A percentile compares a stretch with the other conserved stretches of the same genome.
phyloP scores from a whole-genome alignment of 495 filamentous ascomycete species.

The Xylaria scruposa region DNA sequence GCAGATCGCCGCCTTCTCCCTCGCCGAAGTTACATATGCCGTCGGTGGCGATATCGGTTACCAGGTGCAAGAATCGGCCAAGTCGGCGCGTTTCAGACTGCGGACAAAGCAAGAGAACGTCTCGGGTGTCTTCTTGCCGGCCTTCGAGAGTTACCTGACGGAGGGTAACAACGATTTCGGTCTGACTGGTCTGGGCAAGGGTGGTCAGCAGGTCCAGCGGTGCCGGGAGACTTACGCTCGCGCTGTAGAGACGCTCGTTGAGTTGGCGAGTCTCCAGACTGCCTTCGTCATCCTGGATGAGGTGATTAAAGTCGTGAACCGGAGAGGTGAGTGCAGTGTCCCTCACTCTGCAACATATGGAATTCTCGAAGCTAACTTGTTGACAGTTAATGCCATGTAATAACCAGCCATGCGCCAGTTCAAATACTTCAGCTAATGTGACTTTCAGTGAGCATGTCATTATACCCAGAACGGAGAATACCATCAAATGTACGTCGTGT shows the following conservation, averaged over 20 bases:
- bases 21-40: constrained; percentile 97
- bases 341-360: constrained; percentile 7
- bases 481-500: constrained; percentile 81
- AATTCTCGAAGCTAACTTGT: constrained; percentile 42
- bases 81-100: constrained; percentile 87
- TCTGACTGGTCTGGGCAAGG: constrained; percentile 94
- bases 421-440: constrained; percentile 31
- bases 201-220: constrained; percentile 94
- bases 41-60: constrained; percentile 95
- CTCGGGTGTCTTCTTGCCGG: constrained; percentile 89
- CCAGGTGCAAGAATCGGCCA: constrained; percentile 95
- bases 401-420: constrained; percentile 36
- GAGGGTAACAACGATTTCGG: constrained; percentile 96
- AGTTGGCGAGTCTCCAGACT: constrained; percentile 92
- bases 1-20: constrained; percentile 97
- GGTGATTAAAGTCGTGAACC: constrained; percentile 98
- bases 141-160: constrained; percentile 86
- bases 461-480: constrained; percentile 97
- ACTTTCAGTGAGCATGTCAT: constrained; percentile 84
- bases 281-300: constrained; percentile 98
- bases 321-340: constrained; percentile 68
- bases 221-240: constrained; percentile 97
- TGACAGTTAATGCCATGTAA: constrained; percentile 90
- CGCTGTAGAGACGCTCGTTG: constrained; percentile 95
- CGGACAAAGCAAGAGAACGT: constrained; percentile 98